Conservation (phyloP, 2,329 filamentous ascomycete genomes). For the Verticillium albo-atrum region DNA sequence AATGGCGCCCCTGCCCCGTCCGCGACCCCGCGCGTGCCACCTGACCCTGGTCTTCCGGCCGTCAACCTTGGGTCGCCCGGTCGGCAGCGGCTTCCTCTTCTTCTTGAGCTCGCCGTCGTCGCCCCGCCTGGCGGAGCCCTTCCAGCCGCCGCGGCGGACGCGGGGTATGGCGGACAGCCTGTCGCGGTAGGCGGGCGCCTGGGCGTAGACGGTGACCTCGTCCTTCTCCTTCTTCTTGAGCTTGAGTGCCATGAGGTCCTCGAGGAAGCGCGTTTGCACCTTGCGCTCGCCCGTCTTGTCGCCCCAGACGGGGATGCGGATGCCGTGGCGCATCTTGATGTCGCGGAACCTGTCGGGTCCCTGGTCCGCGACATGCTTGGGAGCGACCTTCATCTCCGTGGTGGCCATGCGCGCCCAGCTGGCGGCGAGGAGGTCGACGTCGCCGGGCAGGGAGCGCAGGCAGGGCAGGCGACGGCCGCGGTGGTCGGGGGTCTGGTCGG, state of each 20-base stretch:
- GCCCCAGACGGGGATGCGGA: constrained; percentile 40
- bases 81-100: constrained; percentile 8
- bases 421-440: constrained; percentile 68
- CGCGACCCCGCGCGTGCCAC: constrained; percentile 3
- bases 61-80: neutral
- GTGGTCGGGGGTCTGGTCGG: constrained; percentile 29
- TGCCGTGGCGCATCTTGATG: constrained; percentile 35
- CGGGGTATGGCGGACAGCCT: constrained; percentile 12
- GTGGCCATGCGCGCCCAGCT: constrained; percentile 67
- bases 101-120: constrained; percentile 14
- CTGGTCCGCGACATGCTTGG: constrained; percentile 26
- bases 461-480: constrained; percentile 34
- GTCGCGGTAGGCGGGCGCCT: constrained; percentile 37
- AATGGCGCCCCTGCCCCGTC: neutral
- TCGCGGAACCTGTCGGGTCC: constrained; percentile 26
- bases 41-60: constrained; percentile 9
- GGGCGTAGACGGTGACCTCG: constrained; percentile 56
- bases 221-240: constrained; percentile 60
- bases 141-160: neutral
- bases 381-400: constrained; percentile 55
- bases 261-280: constrained; percentile 54
- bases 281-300: constrained; percentile 43
- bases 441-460: constrained; percentile 47
- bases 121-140: neutral
- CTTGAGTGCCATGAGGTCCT: constrained; percentile 63